Conservation (phyloP, 331 rosid species). For the Quercus lobata region DNA sequence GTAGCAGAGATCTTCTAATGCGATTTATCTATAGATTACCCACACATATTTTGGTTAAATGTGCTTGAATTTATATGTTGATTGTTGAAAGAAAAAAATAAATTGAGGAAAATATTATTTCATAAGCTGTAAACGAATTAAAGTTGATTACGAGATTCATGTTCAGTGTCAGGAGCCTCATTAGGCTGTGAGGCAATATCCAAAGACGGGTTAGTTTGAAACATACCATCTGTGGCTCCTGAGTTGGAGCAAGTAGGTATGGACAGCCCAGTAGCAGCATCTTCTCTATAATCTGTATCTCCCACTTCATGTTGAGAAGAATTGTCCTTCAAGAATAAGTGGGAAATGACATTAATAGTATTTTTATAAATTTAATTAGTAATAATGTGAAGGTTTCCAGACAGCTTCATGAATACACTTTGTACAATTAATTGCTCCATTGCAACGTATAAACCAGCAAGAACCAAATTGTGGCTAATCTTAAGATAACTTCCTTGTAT, state of each 20-base stretch:
- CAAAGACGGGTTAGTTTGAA: neutral
- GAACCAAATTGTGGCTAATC: neutral
- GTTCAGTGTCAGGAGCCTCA: neutral
- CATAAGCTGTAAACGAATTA: neutral
- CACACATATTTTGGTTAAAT: neutral
- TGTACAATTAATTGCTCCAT: neutral
- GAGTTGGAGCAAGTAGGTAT: neutral
- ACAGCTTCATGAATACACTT: neutral
- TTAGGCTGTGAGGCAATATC: neutral
- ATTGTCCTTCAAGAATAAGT: neutral
- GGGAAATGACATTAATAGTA: neutral
- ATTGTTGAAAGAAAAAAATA: neutral
- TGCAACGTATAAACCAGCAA: neutral
- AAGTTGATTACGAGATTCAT: conserved; percentile 8
- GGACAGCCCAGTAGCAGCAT: conserved; percentile 10
- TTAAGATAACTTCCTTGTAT: neutral
- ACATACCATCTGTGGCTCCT: neutral
- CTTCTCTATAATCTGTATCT: neutral
- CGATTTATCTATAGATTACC: neutral
- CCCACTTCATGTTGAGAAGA: neutral
- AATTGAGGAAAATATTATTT: neutral
- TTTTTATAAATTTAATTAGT: neutral
- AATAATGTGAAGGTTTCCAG: neutral
- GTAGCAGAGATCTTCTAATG: neutral
- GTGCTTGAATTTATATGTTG: neutral